Percentiles rank a stretch among this genome's conserved stretches.
These are phyloP conservation scores for Aspergillus neotritici DNA, from an alignment of 2,329 filamentous ascomycete genomes.

Conservation along the genomic window DNA sequence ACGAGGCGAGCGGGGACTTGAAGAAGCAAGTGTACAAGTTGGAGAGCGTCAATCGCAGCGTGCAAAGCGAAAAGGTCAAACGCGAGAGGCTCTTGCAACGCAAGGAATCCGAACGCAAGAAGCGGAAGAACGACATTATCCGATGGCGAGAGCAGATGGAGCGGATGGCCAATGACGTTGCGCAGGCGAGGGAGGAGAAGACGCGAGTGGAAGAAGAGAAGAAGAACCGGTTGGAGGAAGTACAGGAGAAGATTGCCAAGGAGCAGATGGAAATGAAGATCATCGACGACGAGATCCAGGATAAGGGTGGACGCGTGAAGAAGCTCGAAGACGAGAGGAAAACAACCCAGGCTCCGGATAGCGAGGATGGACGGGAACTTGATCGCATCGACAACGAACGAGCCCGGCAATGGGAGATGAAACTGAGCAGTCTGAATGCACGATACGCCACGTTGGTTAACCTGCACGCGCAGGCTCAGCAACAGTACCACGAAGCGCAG, in stretches of 20 bases:
- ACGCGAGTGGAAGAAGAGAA: conserved; percentile 37
- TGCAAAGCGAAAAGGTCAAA: conserved; percentile 71
- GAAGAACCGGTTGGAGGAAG: conserved; percentile 35
- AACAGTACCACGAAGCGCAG: conserved; percentile 43
- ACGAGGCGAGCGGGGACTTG: conserved; percentile 79
- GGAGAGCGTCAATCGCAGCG: conserved; percentile 73
- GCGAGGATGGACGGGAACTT: conserved; percentile 48
- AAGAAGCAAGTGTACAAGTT: conserved; percentile 73
- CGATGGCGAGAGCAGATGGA: conserved; percentile 53
- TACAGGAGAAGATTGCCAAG: conserved; percentile 41
- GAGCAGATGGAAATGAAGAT: conserved; percentile 48
- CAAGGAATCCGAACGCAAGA: conserved; percentile 56
- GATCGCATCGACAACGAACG: conserved; percentile 46
- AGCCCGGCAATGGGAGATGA: conserved; percentile 44
- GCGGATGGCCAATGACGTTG: conserved; percentile 48
- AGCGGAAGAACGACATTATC: conserved; percentile 54
- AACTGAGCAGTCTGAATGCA: conserved; percentile 38
- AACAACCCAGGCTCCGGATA: conserved; percentile 43
- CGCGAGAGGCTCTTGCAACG: conserved; percentile 62
- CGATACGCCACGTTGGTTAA: conserved; percentile 40
- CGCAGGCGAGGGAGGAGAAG: conserved; percentile 41
- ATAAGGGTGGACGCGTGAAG: conserved; percentile 57
- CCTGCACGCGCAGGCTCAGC: conserved; percentile 39
- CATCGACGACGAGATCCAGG: conserved; percentile 57
- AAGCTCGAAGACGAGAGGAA: conserved; percentile 55